These are phyloP conservation scores for Taphrina sp. DNA, from an alignment of 1,139 yeast species.

Conservation along the genomic window DNA sequence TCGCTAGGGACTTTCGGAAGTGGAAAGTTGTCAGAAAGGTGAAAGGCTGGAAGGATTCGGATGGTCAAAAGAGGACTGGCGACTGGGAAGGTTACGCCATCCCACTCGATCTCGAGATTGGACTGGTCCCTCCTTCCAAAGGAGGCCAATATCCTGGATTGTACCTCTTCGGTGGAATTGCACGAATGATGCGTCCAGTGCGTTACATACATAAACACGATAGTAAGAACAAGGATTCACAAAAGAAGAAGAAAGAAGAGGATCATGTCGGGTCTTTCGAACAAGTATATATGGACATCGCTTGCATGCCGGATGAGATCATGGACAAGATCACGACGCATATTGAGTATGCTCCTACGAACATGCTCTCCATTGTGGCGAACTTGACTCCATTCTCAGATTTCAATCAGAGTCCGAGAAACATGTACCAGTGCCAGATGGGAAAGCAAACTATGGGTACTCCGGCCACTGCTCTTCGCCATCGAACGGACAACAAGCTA, in stretches of 20 bases:
- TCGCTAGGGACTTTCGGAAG: conserved; percentile 85
- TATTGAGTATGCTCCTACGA: conserved; percentile 93
- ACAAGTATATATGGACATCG: conserved; percentile 94
- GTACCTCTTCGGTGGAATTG: conserved; percentile 81
- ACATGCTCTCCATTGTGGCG: conserved; percentile 87
- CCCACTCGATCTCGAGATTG: conserved; percentile 85
- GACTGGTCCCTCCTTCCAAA: conserved; percentile 89
- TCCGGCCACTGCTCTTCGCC: conserved; percentile 91
- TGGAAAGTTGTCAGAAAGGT: conserved; percentile 63
- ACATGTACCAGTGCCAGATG: conserved; percentile 99
- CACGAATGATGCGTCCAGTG: conserved; percentile 96
- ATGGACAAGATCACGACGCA: conserved; percentile 78
- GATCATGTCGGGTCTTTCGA: conserved; percentile 97
- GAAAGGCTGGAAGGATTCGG: conserved; percentile 47
- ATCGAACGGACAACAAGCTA: conserved; percentile 91
- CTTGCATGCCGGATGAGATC: conserved; percentile 91
- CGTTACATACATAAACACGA: conserved; percentile 81
- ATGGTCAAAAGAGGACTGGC: conserved; percentile 1
- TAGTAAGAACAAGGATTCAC: conserved; percentile 32
- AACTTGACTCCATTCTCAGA: conserved; percentile 97
- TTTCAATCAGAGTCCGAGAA: conserved; percentile 98
- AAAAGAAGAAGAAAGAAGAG: conserved; percentile 40
- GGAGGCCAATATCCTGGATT: conserved; percentile 98
- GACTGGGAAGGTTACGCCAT: conserved; percentile 51
- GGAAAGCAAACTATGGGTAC: conserved; percentile 99